These are phyloP conservation scores for Cladosporium oxysporum DNA, from an alignment of 2,329 filamentous ascomycete species.

Conservation along the genomic window DNA sequence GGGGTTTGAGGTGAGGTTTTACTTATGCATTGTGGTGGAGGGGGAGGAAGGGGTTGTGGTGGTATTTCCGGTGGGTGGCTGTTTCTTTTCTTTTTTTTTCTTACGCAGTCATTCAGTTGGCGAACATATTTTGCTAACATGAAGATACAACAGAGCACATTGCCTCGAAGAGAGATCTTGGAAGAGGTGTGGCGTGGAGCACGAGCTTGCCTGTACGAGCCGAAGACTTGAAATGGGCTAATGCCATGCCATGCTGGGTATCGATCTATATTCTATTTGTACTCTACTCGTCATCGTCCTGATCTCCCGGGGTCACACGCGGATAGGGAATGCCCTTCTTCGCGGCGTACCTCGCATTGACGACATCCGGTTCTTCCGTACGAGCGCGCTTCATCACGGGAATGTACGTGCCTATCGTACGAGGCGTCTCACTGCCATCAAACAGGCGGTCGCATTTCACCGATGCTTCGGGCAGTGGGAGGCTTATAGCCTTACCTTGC, in stretches of 20 bases:
- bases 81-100: too few relatives aligned
- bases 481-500: conserved; percentile 35
- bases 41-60: conserved; percentile 87
- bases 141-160: conserved; percentile 52
- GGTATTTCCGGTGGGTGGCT: conserved; percentile 77
- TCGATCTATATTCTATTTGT: conserved; percentile 3
- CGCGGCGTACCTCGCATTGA: conserved; percentile 61
- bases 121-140: neutral
- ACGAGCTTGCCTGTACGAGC: conserved; percentile 78
- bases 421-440: conserved; percentile 57
- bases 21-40: conserved; percentile 85
- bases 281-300: conserved; percentile 23
- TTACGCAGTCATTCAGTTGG: too few relatives aligned
- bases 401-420: conserved; percentile 59
- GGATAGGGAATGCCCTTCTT: conserved; percentile 46
- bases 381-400: conserved; percentile 57
- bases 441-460: conserved; percentile 54
- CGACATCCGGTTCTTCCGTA: conserved; percentile 61
- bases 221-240: conserved; percentile 44
- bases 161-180: conserved; percentile 73
- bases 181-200: conserved; percentile 90
- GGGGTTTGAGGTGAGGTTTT: conserved; percentile 88
- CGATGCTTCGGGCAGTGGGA: conserved; percentile 20
- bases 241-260: conserved; percentile 1
- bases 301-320: conserved; percentile 16